Percentiles rank a stretch among this genome's conserved stretches.
phyloP scores from a whole-genome alignment of 306 rosid genomes.

The Bauhinia variegata region DNA sequence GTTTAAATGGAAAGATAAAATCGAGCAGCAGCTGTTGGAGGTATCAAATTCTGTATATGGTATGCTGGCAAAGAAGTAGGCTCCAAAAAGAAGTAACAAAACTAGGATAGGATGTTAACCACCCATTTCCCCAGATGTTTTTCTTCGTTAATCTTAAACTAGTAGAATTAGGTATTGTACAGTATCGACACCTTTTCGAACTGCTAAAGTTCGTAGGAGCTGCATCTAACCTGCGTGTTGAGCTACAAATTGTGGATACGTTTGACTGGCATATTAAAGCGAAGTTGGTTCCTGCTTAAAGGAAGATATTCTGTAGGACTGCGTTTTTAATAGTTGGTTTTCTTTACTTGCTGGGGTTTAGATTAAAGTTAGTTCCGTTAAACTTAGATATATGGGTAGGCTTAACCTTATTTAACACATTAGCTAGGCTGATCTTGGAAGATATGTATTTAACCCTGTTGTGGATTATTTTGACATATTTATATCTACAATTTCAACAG shows the following conservation, averaged over 20 bases:
- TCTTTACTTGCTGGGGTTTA: constrained; percentile 27
- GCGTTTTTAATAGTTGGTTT: constrained; percentile 13
- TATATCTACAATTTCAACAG: constrained; percentile 37
- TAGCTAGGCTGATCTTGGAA: constrained; percentile 6
- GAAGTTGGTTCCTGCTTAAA: constrained; percentile 22
- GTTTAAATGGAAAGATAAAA: constrained; percentile 75
- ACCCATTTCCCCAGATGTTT: constrained; percentile 27
- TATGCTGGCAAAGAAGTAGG: constrained; percentile 54
- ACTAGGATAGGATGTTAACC: constrained; percentile 47
- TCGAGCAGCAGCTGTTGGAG: constrained; percentile 72
- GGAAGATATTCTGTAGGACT: neutral
- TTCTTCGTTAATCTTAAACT: constrained; percentile 35
- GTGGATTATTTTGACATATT: constrained; percentile 25
- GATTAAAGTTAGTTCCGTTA: constrained; percentile 29
- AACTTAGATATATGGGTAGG: constrained; percentile 36
- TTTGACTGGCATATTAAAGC: constrained; percentile 37
- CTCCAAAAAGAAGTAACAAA: constrained; percentile 34
- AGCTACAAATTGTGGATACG: constrained; percentile 50
- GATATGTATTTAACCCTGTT: constrained; percentile 33
- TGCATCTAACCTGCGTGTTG: constrained; percentile 34
- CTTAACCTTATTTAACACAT: constrained; percentile 29
- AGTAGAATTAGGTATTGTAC: constrained; percentile 60
- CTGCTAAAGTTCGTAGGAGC: constrained; percentile 37
- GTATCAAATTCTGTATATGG: constrained; percentile 59
- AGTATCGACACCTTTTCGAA: constrained; percentile 44